These are phyloP conservation scores for Corchorus capsularis DNA, from an alignment of 345 rosid genomes.

Conservation along the genomic window DNA sequence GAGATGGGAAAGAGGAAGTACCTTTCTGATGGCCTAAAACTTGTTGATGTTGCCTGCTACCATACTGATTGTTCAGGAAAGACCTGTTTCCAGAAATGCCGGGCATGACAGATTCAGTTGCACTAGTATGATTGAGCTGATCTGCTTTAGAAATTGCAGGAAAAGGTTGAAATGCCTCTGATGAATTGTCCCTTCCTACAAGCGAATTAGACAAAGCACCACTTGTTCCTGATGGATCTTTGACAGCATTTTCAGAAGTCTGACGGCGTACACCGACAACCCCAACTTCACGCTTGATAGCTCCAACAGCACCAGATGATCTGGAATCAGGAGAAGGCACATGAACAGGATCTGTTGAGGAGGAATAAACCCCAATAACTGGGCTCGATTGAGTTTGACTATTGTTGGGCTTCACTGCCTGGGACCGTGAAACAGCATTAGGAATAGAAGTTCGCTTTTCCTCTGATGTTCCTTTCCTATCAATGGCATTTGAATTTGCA, in stretches of 20 bases:
- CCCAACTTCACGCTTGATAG: constrained; percentile 93
- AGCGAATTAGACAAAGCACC: constrained; percentile 49
- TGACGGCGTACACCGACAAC: constrained; percentile 72
- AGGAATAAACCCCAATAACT: constrained; percentile 77
- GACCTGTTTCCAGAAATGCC: constrained; percentile 48
- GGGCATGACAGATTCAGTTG: constrained; percentile 45
- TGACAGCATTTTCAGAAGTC: constrained; percentile 50
- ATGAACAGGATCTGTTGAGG: constrained; percentile 91
- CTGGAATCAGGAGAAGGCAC: constrained; percentile 92
- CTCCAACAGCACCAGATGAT: constrained; percentile 73
- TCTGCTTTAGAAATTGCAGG: constrained; percentile 56
- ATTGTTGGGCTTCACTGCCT: constrained; percentile 36
- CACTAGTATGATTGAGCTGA: constrained; percentile 45
- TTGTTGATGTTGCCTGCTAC: constrained; percentile 58
- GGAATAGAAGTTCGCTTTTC: constrained; percentile 34
- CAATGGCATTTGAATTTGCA: constrained; percentile 32
- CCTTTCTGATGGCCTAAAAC: constrained; percentile 65
- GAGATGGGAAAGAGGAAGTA: constrained; percentile 17
- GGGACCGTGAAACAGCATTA: constrained; percentile 36
- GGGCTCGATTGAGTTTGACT: constrained; percentile 51
- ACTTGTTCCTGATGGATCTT: constrained; percentile 44
- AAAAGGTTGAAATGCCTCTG: constrained; percentile 59
- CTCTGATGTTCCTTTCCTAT: constrained; percentile 35
- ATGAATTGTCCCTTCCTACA: constrained; percentile 48
- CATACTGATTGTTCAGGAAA: constrained; percentile 47